Conservation (phyloP, 192 early-diverging fungal genomes). For the Dissophora ornata region DNA sequence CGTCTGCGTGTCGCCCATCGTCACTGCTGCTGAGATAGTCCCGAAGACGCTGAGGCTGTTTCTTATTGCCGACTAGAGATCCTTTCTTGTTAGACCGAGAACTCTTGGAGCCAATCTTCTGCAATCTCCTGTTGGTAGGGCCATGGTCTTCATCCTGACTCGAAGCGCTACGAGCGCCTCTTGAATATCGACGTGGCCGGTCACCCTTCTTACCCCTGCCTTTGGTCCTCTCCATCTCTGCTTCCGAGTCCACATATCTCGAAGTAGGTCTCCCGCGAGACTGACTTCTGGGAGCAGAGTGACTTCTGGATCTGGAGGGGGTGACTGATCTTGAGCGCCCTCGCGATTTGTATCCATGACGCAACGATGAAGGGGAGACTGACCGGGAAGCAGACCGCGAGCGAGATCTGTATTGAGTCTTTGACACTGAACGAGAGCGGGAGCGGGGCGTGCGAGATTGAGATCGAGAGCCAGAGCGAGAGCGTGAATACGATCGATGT, state of each 20-base stretch:
- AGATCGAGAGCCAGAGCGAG: too few species aligned
- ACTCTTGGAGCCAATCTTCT: slow-evolving; percentile 19
- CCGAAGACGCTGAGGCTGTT: slow-evolving; percentile 55
- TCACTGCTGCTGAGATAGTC: slow-evolving; percentile 63
- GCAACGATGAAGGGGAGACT: slow-evolving; percentile 10
- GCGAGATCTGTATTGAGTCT: slow-evolving; percentile 17
- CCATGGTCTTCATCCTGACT: slow-evolving; percentile 45
- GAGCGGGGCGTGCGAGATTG: too few species aligned
- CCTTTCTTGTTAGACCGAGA: slow-evolving; percentile 12
- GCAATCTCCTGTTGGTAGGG: slow-evolving; percentile 10
- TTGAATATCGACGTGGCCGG: slow-evolving; percentile 2
- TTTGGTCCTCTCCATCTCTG: slow-evolving; percentile 17
- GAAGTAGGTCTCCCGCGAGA: slow-evolving; percentile 26
- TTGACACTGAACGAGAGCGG: slow-evolving; percentile 25
- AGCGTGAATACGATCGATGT: slow-evolving; percentile 10
- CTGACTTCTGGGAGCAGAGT: slow-evolving; percentile 16
- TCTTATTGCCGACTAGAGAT: slow-evolving; percentile 19
- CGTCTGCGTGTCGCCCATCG: slow-evolving; percentile 53
- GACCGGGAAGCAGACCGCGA: slow-evolving; percentile 22
- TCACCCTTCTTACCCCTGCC: slow-evolving; percentile 2
- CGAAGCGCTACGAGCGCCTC: slow-evolving; percentile 25
- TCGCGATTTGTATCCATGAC: slow-evolving; percentile 1
- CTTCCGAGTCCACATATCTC: slow-evolving; percentile 24
- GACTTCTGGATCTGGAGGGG: slow-evolving; percentile 20
- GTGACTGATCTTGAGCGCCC: slow-evolving; percentile 20